These are phyloP conservation scores for Kalmanozyma brasiliensis DNA, from an alignment of 1,284 basidiomycete species.

Conservation along the genomic window DNA sequence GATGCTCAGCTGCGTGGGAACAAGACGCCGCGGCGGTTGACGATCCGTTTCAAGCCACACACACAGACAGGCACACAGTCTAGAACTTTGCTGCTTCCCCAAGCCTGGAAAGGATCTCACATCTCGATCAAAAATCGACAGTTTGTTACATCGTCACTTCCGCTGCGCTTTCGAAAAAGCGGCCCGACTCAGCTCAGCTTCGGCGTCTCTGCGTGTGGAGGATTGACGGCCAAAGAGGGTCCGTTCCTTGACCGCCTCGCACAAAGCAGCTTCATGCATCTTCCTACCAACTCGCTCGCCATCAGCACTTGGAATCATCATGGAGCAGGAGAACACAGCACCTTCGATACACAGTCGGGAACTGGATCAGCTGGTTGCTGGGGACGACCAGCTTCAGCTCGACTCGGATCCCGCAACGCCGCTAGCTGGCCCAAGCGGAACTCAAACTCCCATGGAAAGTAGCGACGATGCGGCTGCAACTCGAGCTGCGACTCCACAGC, in stretches of 20 bases:
- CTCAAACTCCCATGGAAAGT: slow-evolving; percentile 21
- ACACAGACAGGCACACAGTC: too few species aligned
- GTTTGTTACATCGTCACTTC: too few species aligned
- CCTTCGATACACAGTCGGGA: slow-evolving; percentile 18
- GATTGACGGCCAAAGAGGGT: slow-evolving; percentile 5
- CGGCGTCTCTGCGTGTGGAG: too few species aligned
- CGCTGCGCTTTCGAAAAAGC: too few species aligned
- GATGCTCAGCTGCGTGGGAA: slow-evolving; percentile 1
- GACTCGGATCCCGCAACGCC: slow-evolving; percentile 29
- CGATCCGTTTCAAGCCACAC: too few species aligned
- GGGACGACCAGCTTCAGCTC: background rate
- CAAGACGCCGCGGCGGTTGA: too few species aligned
- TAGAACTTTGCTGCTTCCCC: too few species aligned
- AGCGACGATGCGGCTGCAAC: slow-evolving; percentile 1
- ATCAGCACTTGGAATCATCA: slow-evolving; percentile 3
- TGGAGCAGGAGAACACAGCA: slow-evolving; percentile 14
- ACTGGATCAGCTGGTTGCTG: background rate
- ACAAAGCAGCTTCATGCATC: background rate
- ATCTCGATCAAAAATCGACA: too few species aligned
- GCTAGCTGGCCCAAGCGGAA: slow-evolving; percentile 16
- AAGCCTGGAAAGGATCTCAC: too few species aligned
- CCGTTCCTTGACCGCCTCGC: slow-evolving; percentile 7
- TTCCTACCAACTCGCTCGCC: background rate
- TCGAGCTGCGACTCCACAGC: background rate
- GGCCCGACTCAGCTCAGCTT: too few species aligned